These are phyloP conservation scores for Trichoderma breve DNA, from an alignment of 2,329 filamentous ascomycete species.

Conservation along the genomic window DNA sequence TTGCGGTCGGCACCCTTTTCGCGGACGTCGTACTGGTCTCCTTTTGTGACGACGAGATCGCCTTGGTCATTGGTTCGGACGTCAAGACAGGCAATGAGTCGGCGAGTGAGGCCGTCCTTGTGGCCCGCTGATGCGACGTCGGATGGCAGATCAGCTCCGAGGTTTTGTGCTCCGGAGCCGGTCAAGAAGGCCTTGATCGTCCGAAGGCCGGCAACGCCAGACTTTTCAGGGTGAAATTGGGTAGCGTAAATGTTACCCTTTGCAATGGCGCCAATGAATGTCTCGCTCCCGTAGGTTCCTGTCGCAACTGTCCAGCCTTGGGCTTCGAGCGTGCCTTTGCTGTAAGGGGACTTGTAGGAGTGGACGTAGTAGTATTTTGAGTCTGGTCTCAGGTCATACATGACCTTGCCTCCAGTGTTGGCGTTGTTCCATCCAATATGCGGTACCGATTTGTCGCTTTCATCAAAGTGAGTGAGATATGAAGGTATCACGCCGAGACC, in stretches of 20 bases:
- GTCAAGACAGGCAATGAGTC: constrained; percentile 94
- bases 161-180: constrained; percentile 58
- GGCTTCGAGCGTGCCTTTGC: constrained; percentile 67
- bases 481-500: constrained; percentile 76
- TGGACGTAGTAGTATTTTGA: constrained; percentile 99
- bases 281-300: constrained; percentile 80
- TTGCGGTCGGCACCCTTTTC: constrained; percentile 67
- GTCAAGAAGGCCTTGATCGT: constrained; percentile 83
- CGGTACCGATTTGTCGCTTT: constrained; percentile 81
- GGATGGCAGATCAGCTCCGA: constrained; percentile 34
- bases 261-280: constrained; percentile 87
- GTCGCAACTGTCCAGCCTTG: constrained; percentile 92
- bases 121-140: constrained; percentile 25
- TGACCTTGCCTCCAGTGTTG: constrained; percentile 53
- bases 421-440: constrained; percentile 99
- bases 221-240: constrained; percentile 98
- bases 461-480: constrained; percentile 72
- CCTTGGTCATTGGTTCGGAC: constrained; percentile 92
- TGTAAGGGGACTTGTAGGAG: constrained; percentile 82
- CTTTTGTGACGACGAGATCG: constrained; percentile 96
- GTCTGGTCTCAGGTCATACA: constrained; percentile 75
- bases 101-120: constrained; percentile 75
- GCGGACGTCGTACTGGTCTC: constrained; percentile 96
- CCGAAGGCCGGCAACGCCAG: constrained; percentile 80
- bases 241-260: constrained; percentile 84